Evolutionary conservation across 345 rosid species (phyloP).

Genomic region (Populus euphratica): DNA sequence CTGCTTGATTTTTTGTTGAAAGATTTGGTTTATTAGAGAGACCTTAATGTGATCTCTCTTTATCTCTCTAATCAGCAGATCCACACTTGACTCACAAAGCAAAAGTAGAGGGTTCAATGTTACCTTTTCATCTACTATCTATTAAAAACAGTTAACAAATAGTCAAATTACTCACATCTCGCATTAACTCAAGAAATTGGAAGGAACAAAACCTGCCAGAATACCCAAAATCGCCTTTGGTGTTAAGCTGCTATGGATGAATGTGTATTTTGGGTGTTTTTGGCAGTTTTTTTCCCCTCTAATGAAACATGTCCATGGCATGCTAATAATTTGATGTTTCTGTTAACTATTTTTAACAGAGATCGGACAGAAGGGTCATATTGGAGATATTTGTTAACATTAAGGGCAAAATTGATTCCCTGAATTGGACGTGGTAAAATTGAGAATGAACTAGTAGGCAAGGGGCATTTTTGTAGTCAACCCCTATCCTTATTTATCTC

Average conservation of each 20-base stretch:
- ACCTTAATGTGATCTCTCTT: neutral
- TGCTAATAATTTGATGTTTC: neutral
- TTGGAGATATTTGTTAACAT: neutral
- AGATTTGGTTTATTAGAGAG: neutral
- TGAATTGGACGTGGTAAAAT: neutral
- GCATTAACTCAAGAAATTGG: neutral
- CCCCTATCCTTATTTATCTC: too few relatives aligned
- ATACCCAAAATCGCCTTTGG: neutral
- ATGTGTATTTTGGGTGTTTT: neutral
- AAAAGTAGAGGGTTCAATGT: neutral
- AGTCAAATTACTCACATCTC: neutral
- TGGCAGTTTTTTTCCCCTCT: neutral
- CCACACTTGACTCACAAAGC: neutral
- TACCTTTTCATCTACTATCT: neutral
- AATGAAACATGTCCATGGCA: neutral
- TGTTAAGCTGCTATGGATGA: too few relatives aligned
- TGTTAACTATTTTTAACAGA: neutral
- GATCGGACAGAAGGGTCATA: neutral
- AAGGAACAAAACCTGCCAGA: neutral
- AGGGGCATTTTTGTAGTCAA: neutral
- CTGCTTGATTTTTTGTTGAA: neutral
- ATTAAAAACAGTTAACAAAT: neutral
- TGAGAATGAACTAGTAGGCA: neutral
- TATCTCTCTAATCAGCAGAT: neutral
- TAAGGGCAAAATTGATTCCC: neutral